Conservation (phyloP, 371 early-diverging fungal species). For the Rhizopus sp. region DNA sequence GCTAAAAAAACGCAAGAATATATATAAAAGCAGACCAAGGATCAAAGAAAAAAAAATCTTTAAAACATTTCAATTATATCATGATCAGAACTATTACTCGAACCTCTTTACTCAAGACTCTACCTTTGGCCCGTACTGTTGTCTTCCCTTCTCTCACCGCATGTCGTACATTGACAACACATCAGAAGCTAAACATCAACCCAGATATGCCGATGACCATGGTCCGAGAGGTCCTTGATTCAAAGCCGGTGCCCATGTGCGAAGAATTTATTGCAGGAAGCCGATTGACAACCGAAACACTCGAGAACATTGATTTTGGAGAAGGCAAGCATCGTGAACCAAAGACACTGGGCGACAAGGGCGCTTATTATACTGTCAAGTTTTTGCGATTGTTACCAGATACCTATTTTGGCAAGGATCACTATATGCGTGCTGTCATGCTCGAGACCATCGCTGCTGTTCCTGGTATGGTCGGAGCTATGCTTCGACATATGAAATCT, state of each 20-base stretch:
- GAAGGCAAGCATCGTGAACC: conserved; percentile 66
- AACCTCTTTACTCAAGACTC: too few relatives aligned
- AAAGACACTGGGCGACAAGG: conserved; percentile 56
- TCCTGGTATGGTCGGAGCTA: conserved; percentile 92
- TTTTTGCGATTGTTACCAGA: conserved; percentile 73
- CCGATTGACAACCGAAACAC: conserved; percentile 53
- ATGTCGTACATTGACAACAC: too few relatives aligned
- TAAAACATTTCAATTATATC: too few relatives aligned
- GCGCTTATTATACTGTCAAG: conserved; percentile 73
- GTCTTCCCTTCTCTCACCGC: too few relatives aligned
- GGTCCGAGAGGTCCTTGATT: conserved; percentile 36
- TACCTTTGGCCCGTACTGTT: too few relatives aligned
- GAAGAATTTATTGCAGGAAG: conserved; percentile 60
- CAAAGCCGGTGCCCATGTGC: conserved; percentile 70
- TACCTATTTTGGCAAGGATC: conserved; percentile 76
- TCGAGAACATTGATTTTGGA: conserved; percentile 70
- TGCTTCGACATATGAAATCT: conserved; percentile 83
- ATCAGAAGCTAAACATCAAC: too few relatives aligned
- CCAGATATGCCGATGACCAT: not conserved
- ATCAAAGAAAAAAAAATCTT: too few relatives aligned
- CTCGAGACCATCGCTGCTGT: conserved; percentile 88
- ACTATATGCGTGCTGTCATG: conserved; percentile 84
- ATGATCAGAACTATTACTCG: too few relatives aligned
- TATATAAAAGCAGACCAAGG: too few relatives aligned
- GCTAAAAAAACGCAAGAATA: too few relatives aligned